Evolutionary conservation across 2,329 filamentous ascomycete genomes (phyloP).

Genomic region (Fusarium stilboides): DNA sequence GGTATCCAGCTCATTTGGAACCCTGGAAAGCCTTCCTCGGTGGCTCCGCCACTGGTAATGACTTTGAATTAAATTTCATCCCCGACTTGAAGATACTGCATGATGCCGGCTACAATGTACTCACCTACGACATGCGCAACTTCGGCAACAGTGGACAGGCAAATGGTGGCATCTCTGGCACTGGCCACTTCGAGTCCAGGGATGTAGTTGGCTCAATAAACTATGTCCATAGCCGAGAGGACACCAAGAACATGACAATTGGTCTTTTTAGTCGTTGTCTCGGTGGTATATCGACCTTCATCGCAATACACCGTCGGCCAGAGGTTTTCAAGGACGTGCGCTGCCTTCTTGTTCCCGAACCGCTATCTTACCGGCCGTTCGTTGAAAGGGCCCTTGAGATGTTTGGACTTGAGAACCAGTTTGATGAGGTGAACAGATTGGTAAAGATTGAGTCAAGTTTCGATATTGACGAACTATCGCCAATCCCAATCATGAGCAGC

Average conservation of each 20-base stretch:
- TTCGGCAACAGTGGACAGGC: background rate
- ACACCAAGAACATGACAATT: constrained; percentile 6
- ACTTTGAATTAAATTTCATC: constrained; percentile 11
- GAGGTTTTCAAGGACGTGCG: constrained; percentile 1
- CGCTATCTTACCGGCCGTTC: constrained; percentile 2
- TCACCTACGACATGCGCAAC: constrained; percentile 10
- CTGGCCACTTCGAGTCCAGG: background rate
- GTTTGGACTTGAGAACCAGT: background rate
- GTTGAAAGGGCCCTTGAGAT: constrained; percentile 6
- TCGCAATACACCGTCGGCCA: constrained; percentile 15
- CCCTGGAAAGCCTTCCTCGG: constrained; percentile 12
- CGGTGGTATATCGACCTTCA: background rate
- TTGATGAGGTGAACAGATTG: background rate
- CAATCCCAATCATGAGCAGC: constrained; percentile 2
- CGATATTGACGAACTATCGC: constrained; percentile 1
- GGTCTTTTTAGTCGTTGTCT: constrained; percentile 4
- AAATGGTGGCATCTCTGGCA: constrained; percentile 10
- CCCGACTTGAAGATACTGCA: constrained; percentile 10
- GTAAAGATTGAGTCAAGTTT: constrained; percentile 9
- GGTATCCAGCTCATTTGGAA: constrained; percentile 3
- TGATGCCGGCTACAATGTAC: constrained; percentile 4
- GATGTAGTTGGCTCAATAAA: constrained; percentile 4
- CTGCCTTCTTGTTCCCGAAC: constrained; percentile 9
- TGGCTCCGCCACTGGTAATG: constrained; percentile 7
- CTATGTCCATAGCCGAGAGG: background rate